Conservation (phyloP, 805 yeast species). For the Ogataea neopini region DNA sequence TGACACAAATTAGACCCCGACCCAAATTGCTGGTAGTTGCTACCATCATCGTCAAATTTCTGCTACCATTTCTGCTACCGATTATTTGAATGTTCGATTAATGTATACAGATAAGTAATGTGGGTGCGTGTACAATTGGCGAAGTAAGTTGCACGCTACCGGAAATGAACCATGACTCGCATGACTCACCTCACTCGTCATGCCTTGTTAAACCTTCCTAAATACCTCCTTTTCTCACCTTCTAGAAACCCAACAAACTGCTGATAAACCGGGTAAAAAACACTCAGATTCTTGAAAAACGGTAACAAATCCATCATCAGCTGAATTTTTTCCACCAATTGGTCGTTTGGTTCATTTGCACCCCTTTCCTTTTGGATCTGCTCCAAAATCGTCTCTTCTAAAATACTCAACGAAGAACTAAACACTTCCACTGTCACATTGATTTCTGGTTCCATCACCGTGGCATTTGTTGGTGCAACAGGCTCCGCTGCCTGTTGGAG, state of each 20-base stretch:
- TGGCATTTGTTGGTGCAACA: slow-evolving; percentile 16
- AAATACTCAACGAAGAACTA: slow-evolving; percentile 41
- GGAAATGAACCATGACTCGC: too few relatives aligned
- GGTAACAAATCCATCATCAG: slow-evolving; percentile 51
- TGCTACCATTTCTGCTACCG: too few relatives aligned
- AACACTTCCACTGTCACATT: slow-evolving; percentile 31
- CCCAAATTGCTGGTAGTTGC: too few relatives aligned
- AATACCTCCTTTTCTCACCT: slow-evolving; percentile 36
- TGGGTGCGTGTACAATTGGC: too few relatives aligned
- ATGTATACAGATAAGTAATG: too few relatives aligned
- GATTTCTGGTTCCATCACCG: slow-evolving; percentile 4
- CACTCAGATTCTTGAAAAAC: slow-evolving; percentile 51
- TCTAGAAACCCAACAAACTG: slow-evolving; percentile 47
- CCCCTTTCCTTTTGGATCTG: slow-evolving; percentile 38
- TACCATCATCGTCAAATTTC: too few relatives aligned
- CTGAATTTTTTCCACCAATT: slow-evolving; percentile 44
- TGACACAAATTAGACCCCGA: too few relatives aligned
- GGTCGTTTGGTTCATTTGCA: slow-evolving; percentile 33
- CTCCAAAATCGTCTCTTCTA: slow-evolving; percentile 47
- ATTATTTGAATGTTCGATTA: too few relatives aligned
- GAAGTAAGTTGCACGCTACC: too few relatives aligned
- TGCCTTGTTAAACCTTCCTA: slow-evolving; percentile 17
- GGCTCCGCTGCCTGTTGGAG: neutral
- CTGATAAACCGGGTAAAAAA: slow-evolving; percentile 52
- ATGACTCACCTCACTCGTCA: too few relatives aligned